phyloP scores from a whole-genome alignment of 1,284 basidiomycete genomes.

The Inonotus hispidus region DNA sequence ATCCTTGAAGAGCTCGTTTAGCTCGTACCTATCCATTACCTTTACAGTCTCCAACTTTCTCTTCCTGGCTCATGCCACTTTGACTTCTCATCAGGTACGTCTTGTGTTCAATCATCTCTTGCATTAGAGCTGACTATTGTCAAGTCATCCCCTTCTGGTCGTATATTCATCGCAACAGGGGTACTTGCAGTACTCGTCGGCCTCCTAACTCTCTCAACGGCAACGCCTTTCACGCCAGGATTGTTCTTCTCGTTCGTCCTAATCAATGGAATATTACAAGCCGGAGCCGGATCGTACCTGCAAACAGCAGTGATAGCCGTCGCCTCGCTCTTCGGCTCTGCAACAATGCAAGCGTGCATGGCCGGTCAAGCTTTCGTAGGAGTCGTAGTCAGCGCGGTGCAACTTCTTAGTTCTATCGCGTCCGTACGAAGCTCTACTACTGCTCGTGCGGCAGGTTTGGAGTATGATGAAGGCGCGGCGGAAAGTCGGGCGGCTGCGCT shows the following conservation, averaged over 20 bases:
- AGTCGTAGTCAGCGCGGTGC: conserved; percentile 65
- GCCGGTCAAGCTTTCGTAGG: conserved; percentile 75
- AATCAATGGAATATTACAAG: conserved; percentile 49
- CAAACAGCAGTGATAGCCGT: conserved; percentile 65
- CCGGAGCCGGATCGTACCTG: conserved; percentile 58
- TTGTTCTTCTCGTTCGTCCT: conserved; percentile 62
- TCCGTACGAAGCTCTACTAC: conserved; percentile 38
- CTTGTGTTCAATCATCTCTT: neutral
- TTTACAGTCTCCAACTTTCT: conserved; percentile 61
- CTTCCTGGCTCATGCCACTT: conserved; percentile 67
- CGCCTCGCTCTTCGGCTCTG: conserved; percentile 66
- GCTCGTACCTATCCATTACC: conserved; percentile 62
- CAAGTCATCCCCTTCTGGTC: conserved; percentile 48
- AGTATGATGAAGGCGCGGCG: conserved; percentile 31
- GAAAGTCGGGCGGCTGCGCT: conserved; percentile 62
- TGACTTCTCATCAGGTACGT: conserved; percentile 58
- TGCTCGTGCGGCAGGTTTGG: conserved; percentile 29
- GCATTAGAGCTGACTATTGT: conserved; percentile 11
- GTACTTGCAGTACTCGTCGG: conserved; percentile 45
- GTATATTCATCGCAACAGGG: conserved; percentile 41
- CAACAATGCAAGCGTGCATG: conserved; percentile 63
- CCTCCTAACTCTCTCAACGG: conserved; percentile 53
- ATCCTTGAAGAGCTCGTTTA: conserved; percentile 52
- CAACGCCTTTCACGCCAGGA: conserved; percentile 44
- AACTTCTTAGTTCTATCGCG: conserved; percentile 57